Evolutionary conservation across 306 rosid species (phyloP).

Genomic region (Acacia melanoxylon): DNA sequence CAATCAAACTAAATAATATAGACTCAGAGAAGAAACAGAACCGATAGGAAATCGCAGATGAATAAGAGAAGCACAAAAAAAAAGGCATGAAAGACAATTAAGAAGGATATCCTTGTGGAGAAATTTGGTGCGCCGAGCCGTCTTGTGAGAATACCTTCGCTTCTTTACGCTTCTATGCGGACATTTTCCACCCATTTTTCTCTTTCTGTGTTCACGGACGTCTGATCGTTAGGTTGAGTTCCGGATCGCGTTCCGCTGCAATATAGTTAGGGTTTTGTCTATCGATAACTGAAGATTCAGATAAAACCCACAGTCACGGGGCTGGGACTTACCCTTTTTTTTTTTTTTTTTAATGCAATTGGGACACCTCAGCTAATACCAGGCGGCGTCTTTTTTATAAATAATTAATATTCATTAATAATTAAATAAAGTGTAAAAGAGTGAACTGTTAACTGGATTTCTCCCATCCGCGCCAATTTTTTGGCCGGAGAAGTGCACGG

Average conservation of each 20-base stretch:
- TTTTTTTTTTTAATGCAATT: no score
- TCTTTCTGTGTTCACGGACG: neutral
- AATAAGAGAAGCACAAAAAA: neutral
- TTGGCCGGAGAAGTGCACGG: no score
- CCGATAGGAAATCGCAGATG: neutral
- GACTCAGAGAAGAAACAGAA: neutral
- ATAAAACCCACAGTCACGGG: no score
- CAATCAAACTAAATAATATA: neutral
- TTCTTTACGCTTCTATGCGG: conserved; percentile 88
- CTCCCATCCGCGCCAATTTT: no score
- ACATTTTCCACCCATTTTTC: conserved; percentile 91
- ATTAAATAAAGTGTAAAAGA: no score
- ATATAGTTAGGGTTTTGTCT: conserved; percentile 32
- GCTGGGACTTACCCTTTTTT: no score
- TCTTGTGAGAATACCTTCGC: conserved; percentile 83
- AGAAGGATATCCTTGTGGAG: conserved; percentile 73
- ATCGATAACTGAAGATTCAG: no score
- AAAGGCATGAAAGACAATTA: neutral
- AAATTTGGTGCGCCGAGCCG: conserved; percentile 77
- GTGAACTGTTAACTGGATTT: no score
- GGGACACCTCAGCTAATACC: no score
- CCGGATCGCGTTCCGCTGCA: neutral
- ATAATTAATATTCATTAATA: no score
- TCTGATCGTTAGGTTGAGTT: neutral
- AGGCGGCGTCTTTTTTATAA: no score